Evolutionary conservation across 352 stramenopile species (phyloP), one percentile per base, ranked within the genome.

Genomic region (Pythium pectinolyticum): DNA sequence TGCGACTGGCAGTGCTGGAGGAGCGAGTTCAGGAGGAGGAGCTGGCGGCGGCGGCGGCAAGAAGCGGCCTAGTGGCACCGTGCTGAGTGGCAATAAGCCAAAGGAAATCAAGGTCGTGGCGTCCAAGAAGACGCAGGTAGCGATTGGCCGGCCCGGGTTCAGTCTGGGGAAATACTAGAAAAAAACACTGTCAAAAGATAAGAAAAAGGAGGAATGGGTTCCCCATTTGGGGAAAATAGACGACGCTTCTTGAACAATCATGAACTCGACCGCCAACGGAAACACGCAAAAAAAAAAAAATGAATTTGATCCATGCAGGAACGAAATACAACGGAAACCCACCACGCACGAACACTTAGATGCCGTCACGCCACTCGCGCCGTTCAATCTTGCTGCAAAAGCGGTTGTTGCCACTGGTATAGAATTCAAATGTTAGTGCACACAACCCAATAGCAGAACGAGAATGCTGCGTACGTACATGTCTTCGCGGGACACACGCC

Each of bases 331-430:
- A n/a, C n/a, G n/a, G n/a, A n/a, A n/a, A n/a, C n/a, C n/a, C n/a
- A n/a, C n/a, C n/a, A n/a, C n/a, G n/a, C n/a, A n/a, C n/a, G n/a
- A n/a, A n/a, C n/a, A n/a, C 22, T 58, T 73, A 85, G 32, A 77
- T 75, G 17, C 74, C 74, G 39, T 85, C 73, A 0, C 66, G 62
- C 86, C 86, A 94, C 48, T 92, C 84, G 24, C 56, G 78, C 25
- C 78, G 77, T 52, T 89, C 77, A 30, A 94, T 92, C 70, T 91
- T 92, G 74, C 86, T 94, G 59, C 84, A 89, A 52, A 88, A 94
- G 15, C 80, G 83, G 54, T 90, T 91, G 61, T 88, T 84, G 1
- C 83, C 85, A 52, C 85, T 94, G 49, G 45, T 19, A 61, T 14
- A 27, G 14, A 46, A 60, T 32, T 49, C 27, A 54, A 37, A 57